Base-by-base conservation (phyloP, 192 early-diverging fungal genomes). In the Coemansia sp. region DNA sequence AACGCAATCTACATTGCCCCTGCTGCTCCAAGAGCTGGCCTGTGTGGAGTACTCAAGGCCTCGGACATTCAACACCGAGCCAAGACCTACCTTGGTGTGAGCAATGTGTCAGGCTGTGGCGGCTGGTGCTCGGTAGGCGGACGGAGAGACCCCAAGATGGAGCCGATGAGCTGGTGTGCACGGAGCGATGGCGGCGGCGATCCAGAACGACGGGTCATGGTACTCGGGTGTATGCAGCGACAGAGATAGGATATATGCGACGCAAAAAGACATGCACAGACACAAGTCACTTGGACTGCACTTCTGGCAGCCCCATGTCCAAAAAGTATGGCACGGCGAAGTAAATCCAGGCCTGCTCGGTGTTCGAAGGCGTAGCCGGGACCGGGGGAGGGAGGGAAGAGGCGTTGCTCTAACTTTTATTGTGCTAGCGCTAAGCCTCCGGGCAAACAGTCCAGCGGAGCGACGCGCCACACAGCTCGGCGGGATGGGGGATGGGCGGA, bases 121-220 rank as follows among this genome's bases (percentile, higher is more conserved):
- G 21, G 16, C 63, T 13, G 67, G 63, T 23, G 59, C 50, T 20
- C 59, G 59, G 59, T 11, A 6, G 38, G 43, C 24, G 57, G 43
- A 0, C 64, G 26, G 39, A 69, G 75, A 21, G 65, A 28, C 13
- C 68, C 69, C 26, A 77, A 67, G 24, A 77, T 57, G 10, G 69
- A 42, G 24, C 45, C 69, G 57, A 77, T 56, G 16, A 77, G 65
- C 50, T 66, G 60, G 43, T 53, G 51, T 14, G 51, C 51, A 10
- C 65, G 39, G 34, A 77, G 51, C 57, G 69, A 60, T 57, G 55
- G 65, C 26, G 62, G 40, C 62, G 39, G 58, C 45, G 60, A 46
- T 31, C 50, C 50, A 53, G 50, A 26, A 26, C 28, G 50, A 14
- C 16, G 50, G 24, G 23, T 50, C 46, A 50, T 50, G 23, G 46